phyloP scores from a whole-genome alignment of 2,329 filamentous ascomycete genomes.

The Fusarium newnesense region DNA sequence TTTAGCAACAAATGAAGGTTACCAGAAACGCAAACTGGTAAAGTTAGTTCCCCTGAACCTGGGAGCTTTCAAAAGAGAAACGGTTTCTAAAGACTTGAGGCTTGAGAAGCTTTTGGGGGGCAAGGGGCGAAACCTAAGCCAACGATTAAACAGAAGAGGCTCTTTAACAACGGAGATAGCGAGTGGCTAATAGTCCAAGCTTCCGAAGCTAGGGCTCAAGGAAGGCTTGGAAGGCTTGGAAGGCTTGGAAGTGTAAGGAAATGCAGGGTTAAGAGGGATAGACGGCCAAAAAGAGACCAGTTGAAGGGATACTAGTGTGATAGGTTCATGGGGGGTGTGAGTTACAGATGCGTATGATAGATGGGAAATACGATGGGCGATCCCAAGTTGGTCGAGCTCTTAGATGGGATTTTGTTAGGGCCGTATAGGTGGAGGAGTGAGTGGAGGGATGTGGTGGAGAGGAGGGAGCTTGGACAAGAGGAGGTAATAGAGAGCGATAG shows the following conservation, averaged over 20 bases:
- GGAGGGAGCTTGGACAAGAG: slow-evolving; percentile 28
- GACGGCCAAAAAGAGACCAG: slow-evolving; percentile 29
- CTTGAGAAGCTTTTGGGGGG: slow-evolving; percentile 23
- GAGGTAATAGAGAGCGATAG: slow-evolving; percentile 6
- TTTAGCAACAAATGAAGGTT: slow-evolving; percentile 9
- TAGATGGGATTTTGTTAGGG: slow-evolving; percentile 38
- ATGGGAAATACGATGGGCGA: slow-evolving; percentile 42
- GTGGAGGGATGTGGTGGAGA: slow-evolving; percentile 39
- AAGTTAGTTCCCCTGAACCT: slow-evolving; percentile 20
- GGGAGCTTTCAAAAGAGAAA: slow-evolving; percentile 32
- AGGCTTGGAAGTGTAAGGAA: slow-evolving; percentile 25
- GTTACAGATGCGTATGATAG: slow-evolving; percentile 23
- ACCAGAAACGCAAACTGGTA: slow-evolving; percentile 25
- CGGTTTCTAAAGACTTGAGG: slow-evolving; percentile 21
- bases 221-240: slow-evolving; percentile 35
- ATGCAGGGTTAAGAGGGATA: slow-evolving; percentile 32
- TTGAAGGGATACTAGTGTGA: slow-evolving; percentile 33
- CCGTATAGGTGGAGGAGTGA: slow-evolving; percentile 33
- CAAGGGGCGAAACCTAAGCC: slow-evolving; percentile 33
- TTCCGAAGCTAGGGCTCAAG: slow-evolving; percentile 39
- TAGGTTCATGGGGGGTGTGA: slow-evolving; percentile 38
- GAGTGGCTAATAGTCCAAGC: slow-evolving; percentile 40
- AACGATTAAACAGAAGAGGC: slow-evolving; percentile 34
- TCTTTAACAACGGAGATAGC: slow-evolving; percentile 31
- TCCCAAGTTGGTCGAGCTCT: slow-evolving; percentile 34